Conservation (phyloP, 176 grass and related monocot species). For the Hordeum marinum region DNA sequence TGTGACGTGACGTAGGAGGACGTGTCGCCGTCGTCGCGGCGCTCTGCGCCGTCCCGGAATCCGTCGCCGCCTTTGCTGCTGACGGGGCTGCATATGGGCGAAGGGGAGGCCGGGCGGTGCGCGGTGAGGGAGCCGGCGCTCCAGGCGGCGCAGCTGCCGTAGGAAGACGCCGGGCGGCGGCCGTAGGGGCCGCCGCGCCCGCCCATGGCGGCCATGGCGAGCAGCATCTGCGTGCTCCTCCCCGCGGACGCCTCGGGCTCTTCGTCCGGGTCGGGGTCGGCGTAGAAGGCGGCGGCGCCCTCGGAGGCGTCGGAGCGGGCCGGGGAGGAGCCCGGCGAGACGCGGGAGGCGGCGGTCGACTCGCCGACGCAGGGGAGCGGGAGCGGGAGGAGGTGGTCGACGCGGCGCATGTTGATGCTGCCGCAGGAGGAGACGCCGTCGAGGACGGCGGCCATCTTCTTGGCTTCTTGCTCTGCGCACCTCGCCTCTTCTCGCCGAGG, state of each 20-base stretch:
- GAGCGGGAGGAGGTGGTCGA: constrained; percentile 12
- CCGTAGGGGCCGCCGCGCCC: constrained; percentile 44
- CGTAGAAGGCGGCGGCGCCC: constrained; percentile 22
- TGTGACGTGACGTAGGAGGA: constrained; percentile 46
- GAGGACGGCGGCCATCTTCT: constrained; percentile 31
- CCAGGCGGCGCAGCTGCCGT: constrained; percentile 58
- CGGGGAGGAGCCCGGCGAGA: constrained; percentile 42
- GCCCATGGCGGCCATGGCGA: constrained; percentile 50
- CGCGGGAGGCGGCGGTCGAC: constrained; percentile 30
- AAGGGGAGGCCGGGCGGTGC: constrained; percentile 59
- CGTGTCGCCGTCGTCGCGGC: constrained; percentile 14
- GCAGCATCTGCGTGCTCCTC: constrained; percentile 58
- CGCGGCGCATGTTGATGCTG: constrained; percentile 41
- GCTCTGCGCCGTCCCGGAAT: neutral
- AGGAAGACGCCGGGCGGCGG: constrained; percentile 50
- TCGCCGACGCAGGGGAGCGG: constrained; percentile 42
- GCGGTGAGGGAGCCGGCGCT: constrained; percentile 48
- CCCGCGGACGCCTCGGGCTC: constrained; percentile 28
- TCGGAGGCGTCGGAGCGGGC: constrained; percentile 39
- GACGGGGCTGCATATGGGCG: constrained; percentile 72
- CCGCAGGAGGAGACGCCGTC: constrained; percentile 34
- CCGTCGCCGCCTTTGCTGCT: constrained; percentile 19
- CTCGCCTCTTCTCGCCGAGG: neutral
- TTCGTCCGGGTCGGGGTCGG: neutral
- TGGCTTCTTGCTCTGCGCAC: constrained; percentile 26